Conservation (phyloP, 495 filamentous ascomycete species). For the Aspergillus affinis region DNA sequence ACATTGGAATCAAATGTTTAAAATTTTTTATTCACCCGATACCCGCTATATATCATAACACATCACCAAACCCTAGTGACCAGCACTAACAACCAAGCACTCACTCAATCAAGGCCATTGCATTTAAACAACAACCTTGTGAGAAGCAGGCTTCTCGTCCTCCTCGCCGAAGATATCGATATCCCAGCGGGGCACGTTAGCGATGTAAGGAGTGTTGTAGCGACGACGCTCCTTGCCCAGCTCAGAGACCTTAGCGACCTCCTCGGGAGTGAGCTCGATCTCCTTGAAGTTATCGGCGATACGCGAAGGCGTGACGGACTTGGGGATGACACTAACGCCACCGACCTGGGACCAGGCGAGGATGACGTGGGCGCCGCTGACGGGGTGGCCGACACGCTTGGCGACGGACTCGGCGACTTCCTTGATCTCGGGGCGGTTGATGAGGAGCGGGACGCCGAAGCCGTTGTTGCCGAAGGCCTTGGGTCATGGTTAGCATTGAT, state of each 20-base stretch:
- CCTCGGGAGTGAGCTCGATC: slow-evolving; percentile 44
- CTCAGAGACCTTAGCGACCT: slow-evolving; percentile 43
- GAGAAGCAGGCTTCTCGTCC: slow-evolving; percentile 41
- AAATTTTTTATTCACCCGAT: slow-evolving; percentile 1
- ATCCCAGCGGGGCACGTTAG: slow-evolving; percentile 48
- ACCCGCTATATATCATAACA: slow-evolving; percentile 7
- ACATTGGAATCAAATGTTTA: background rate
- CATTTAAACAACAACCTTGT: slow-evolving; percentile 45
- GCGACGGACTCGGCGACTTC: slow-evolving; percentile 43
- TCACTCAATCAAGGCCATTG: background rate
- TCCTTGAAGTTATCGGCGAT: slow-evolving; percentile 52
- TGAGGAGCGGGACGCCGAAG: slow-evolving; percentile 41
- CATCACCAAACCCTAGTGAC: slow-evolving; percentile 9
- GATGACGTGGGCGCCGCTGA: slow-evolving; percentile 44
- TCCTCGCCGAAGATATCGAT: slow-evolving; percentile 47
- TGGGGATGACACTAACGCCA: slow-evolving; percentile 51
- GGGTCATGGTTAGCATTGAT: slow-evolving; percentile 11
- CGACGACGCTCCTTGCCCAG: slow-evolving; percentile 44
- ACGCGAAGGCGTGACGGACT: slow-evolving; percentile 48
- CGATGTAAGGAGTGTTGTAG: slow-evolving; percentile 47
- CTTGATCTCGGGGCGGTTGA: slow-evolving; percentile 45
- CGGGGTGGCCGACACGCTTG: slow-evolving; percentile 38
- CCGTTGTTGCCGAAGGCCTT: slow-evolving; percentile 52
- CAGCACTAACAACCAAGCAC: slow-evolving; percentile 10
- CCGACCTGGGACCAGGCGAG: slow-evolving; percentile 51